phyloP scores from a whole-genome alignment of 257 asterid species.

The Lavandula angustifolia region DNA sequence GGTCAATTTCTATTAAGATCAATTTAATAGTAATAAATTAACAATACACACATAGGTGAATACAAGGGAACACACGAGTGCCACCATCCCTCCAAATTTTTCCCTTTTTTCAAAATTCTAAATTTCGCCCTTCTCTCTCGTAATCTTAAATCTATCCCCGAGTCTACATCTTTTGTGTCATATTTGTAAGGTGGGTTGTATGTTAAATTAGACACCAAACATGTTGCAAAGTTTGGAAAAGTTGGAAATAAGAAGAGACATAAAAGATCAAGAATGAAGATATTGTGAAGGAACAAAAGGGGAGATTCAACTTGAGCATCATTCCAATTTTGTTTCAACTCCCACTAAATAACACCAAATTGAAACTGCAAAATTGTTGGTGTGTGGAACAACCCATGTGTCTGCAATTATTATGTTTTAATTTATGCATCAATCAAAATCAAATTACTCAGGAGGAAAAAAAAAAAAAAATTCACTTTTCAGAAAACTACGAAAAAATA shows the following conservation, averaged over 20 bases:
- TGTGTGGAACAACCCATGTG: constrained; percentile 26
- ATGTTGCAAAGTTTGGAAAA: constrained; percentile 7
- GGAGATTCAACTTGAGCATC: constrained; percentile 17
- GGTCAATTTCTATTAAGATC: no score
- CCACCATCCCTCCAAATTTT: no score
- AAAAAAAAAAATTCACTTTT: no score
- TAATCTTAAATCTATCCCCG: no score
- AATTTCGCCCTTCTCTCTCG: no score
- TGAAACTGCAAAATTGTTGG: constrained; percentile 5
- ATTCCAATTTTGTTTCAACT: constrained; percentile 23
- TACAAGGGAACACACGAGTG: no score
- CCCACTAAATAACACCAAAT: constrained; percentile 16
- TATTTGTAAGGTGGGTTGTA: background rate
- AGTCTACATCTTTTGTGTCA: background rate
- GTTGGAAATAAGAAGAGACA: constrained; percentile 4
- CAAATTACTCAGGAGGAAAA: no score
- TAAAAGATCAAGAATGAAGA: constrained; percentile 2
- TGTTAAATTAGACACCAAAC: background rate
- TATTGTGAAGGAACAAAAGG: background rate
- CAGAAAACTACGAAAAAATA: background rate
- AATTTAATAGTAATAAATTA: no score
- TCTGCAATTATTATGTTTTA: constrained; percentile 12
- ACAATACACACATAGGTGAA: no score
- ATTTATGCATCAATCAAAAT: background rate
- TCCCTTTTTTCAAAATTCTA: no score